phyloP scores from a whole-genome alignment of 148 eudicot species.

The Selenicereus undatus region DNA sequence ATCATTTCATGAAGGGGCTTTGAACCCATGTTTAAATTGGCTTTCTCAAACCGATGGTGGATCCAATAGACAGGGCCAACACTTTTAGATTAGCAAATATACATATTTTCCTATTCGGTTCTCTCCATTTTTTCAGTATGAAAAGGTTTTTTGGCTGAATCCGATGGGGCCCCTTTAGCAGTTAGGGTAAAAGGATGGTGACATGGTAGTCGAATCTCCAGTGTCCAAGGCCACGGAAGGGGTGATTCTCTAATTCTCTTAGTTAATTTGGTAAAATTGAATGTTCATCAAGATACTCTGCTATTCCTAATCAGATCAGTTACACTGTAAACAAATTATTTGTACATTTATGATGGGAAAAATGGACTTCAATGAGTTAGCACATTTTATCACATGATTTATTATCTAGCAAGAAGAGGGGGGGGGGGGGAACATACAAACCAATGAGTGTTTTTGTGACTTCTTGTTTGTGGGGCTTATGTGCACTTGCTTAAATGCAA shows the following conservation, averaged over 20 bases:
- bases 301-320: no score
- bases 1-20: no score
- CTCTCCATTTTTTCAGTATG: background rate
- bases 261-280: background rate
- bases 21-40: background rate
- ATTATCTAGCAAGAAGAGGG: no score
- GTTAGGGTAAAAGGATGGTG: background rate
- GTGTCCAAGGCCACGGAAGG: background rate
- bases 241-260: background rate
- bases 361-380: no score
- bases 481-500: no score
- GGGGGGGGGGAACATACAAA: no score
- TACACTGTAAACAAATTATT: no score
- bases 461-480: no score
- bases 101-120: background rate
- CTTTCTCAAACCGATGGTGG: background rate
- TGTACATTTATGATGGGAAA: no score
- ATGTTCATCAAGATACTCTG: background rate
- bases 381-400: no score
- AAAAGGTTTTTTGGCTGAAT: background rate
- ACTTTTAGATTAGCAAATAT: background rate
- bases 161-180: background rate
- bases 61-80: background rate
- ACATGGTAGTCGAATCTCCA: background rate
- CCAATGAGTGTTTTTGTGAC: no score